Conservation (phyloP, 2,329 filamentous ascomycete species). For the Cercospora zeae-maydis region DNA sequence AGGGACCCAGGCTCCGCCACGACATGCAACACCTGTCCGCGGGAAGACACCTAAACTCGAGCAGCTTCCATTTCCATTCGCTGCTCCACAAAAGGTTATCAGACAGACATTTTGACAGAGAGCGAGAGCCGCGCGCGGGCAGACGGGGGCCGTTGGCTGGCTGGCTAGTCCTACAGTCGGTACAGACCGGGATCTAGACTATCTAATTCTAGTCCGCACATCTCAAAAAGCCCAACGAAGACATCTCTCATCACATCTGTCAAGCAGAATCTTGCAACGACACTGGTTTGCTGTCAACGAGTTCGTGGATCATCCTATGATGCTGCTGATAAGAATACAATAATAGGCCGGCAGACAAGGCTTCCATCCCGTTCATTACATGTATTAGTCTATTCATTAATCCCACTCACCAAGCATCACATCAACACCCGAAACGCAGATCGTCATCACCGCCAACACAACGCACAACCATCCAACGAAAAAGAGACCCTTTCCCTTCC, state of each 20-base stretch:
- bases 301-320: not conserved
- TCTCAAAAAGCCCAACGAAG: not conserved
- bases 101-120: not conserved
- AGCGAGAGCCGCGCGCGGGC: not conserved
- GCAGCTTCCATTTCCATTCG: not conserved
- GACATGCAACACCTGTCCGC: constrained; percentile 6
- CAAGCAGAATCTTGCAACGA: not conserved
- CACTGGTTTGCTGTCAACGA: not conserved
- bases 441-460: not conserved
- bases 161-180: not conserved
- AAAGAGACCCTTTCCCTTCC: not conserved
- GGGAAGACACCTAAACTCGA: not conserved
- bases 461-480: not conserved
- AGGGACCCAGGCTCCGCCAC: constrained; percentile 3
- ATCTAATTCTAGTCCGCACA: not conserved
- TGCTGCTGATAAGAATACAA: not conserved
- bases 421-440: not conserved
- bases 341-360: not conserved
- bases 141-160: not conserved
- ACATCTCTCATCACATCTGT: not conserved
- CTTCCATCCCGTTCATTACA: not conserved
- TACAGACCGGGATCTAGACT: constrained; percentile 1
- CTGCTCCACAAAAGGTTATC: not conserved
- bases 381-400: not conserved
- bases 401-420: not conserved